These are phyloP conservation scores for Phaeoacremonium minimum DNA, from an alignment of 2,329 filamentous ascomycete genomes.

Conservation along the genomic window DNA sequence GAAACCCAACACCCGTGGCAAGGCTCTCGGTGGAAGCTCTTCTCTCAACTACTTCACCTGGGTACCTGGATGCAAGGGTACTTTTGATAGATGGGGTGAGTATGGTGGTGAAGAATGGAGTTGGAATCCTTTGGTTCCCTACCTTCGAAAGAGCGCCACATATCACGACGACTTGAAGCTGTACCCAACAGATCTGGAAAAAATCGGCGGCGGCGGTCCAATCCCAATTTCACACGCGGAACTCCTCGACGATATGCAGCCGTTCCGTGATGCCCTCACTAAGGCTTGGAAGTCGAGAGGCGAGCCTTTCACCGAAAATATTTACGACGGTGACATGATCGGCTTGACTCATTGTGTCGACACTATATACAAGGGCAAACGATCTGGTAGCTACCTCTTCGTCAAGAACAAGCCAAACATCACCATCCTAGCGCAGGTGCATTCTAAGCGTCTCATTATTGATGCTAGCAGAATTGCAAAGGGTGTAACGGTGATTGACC, in stretches of 20 bases:
- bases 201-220: slow-evolving; percentile 48
- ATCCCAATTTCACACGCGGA: slow-evolving; percentile 51
- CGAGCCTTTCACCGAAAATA: slow-evolving; percentile 43
- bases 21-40: slow-evolving; percentile 53
- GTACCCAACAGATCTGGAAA: slow-evolving; percentile 38
- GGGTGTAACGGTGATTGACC: slow-evolving; percentile 42
- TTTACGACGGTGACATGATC: slow-evolving; percentile 50
- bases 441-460: slow-evolving; percentile 48
- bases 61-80: slow-evolving; percentile 52
- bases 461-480: slow-evolving; percentile 32
- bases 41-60: slow-evolving; percentile 62
- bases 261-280: slow-evolving; percentile 44
- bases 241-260: slow-evolving; percentile 44
- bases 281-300: slow-evolving; percentile 51
- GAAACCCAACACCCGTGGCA: slow-evolving; percentile 59
- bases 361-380: slow-evolving; percentile 53
- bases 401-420: slow-evolving; percentile 51
- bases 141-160: slow-evolving; percentile 51
- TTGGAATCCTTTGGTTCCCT: slow-evolving; percentile 45
- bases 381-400: slow-evolving; percentile 46
- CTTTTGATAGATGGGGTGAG: slow-evolving; percentile 67
- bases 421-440: slow-evolving; percentile 39
- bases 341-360: slow-evolving; percentile 50
- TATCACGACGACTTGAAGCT: slow-evolving; percentile 51
- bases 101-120: slow-evolving; percentile 65